Conservation (phyloP, 768 basidiomycete species). For the Russula brevipes region DNA sequence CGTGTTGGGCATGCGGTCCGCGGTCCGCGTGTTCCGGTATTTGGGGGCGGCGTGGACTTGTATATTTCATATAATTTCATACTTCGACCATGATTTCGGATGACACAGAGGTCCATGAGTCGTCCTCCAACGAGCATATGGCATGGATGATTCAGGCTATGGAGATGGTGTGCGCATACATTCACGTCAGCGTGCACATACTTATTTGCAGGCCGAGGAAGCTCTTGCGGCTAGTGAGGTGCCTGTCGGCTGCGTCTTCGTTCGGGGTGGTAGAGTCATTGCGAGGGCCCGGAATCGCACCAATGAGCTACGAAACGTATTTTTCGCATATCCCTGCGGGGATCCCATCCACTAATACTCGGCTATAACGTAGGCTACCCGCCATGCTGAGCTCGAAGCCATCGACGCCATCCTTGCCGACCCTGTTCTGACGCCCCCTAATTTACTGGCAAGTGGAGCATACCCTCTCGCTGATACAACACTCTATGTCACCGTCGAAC, state of each 20-base stretch:
- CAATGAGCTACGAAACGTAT: conserved; percentile 87
- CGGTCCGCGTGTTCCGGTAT: no score
- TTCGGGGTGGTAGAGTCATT: conserved; percentile 69
- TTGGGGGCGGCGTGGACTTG: no score
- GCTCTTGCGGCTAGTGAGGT: conserved; percentile 84
- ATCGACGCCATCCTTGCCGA: conserved; percentile 81
- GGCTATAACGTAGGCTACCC: conserved; percentile 62
- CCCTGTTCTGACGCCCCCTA: conserved; percentile 47
- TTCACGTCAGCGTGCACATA: background rate
- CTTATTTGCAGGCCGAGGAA: conserved; percentile 62
- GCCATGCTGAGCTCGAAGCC: conserved; percentile 96
- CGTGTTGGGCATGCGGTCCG: no score
- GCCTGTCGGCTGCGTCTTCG: conserved; percentile 95
- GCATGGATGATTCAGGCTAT: conserved; percentile 82
- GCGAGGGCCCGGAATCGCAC: conserved; percentile 90
- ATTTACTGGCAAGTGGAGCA: conserved; percentile 26
- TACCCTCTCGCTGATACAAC: conserved; percentile 75
- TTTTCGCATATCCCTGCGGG: conserved; percentile 23
- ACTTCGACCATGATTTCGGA: background rate
- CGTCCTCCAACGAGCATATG: conserved; percentile 33
- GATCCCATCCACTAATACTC: conserved; percentile 10
- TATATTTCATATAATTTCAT: no score
- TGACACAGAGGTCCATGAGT: background rate
- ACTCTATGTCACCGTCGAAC: conserved; percentile 97
- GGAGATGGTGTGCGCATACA: conserved; percentile 54